Base-by-base conservation (phyloP, 2,329 filamentous ascomycete species). In the Ascochyta lentis region DNA sequence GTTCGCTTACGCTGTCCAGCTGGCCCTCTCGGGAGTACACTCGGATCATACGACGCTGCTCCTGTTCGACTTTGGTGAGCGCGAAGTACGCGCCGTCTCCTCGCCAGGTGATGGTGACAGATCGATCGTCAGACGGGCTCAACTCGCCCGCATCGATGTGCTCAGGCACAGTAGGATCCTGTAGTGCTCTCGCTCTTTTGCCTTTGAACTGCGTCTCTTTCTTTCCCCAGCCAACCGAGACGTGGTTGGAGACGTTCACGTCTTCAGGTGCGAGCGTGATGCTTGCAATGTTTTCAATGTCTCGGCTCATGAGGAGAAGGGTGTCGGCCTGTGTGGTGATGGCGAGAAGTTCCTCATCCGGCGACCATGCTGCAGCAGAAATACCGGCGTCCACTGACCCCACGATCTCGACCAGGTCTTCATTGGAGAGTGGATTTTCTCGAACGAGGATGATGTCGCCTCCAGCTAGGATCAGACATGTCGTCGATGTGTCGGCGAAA, bases 191-290 rank as follows among this genome's bases (percentile, higher is more conserved):
- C 54, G 93, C 94, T 59, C 93, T 87, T 68, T 91, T 92, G 46
- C 95, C 95, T 71, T 97, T 91, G 75, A 99, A 99, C 74, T 99
- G 95, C 0, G 95, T 99, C 77, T 99, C 95, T 72, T 90, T 92
- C 80, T 98, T 98, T 56, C 95, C 95, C 95, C 95, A 99, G 45
- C 95, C 95, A 22, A 99, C 94, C 19, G 92, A 96, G 54, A 97
- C 95, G 79, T 97, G 93, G 74, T 89, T 95, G 24, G 90, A 98
- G n/a, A 87, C 86, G 66, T 89, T 89, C 60, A 96, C 84, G 76
- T 96, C 94, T 40, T 93, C 91, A 0, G 81, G 73, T 0, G 84
- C 86, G 74, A 98, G 86, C 31, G 82, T 79, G 48, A 90, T 83
- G 75, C 93, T 90, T 31, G 89, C 86, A 38, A 96, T 86, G 54